Percentiles rank a stretch among this genome's conserved stretches.
phyloP scores from a whole-genome alignment of 495 filamentous ascomycete species.

The Neurospora hispaniola region DNA sequence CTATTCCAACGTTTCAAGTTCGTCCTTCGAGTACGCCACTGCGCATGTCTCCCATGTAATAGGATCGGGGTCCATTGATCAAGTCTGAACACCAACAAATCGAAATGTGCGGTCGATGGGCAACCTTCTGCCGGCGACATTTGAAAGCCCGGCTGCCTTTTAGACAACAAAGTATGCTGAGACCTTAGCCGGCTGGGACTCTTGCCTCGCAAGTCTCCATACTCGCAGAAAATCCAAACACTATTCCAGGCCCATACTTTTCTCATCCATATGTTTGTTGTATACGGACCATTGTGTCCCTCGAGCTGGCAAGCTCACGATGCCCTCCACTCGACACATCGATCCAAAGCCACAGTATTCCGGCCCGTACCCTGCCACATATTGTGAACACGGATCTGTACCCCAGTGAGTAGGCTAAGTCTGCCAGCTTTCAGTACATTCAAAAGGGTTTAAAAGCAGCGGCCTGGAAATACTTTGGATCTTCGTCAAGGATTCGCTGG shows the following conservation, averaged over 20 bases:
- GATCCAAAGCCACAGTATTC: not conserved
- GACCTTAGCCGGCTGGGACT: not conserved
- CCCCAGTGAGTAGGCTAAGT: too few relatives aligned
- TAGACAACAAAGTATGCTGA: not conserved
- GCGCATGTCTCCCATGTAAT: not conserved
- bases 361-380: not conserved
- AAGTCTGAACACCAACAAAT: not conserved
- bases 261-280: too few relatives aligned
- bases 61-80: not conserved
- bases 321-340: not conserved
- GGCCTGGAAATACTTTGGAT: too few relatives aligned
- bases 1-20: not conserved
- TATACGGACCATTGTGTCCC: too few relatives aligned
- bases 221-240: not conserved
- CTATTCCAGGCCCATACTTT: not conserved
- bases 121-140: not conserved
- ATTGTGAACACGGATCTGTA: not conserved
- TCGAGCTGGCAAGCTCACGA: not conserved
- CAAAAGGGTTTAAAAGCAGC: too few relatives aligned
- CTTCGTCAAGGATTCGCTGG: too few relatives aligned
- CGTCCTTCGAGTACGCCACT: not conserved
- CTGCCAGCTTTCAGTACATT: too few relatives aligned
- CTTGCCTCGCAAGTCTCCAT: not conserved
- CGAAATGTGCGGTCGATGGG: not conserved
- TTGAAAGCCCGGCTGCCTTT: not conserved